These are phyloP conservation scores for Venturia effusa DNA, from an alignment of 2,329 filamentous ascomycete genomes.

Conservation along the genomic window DNA sequence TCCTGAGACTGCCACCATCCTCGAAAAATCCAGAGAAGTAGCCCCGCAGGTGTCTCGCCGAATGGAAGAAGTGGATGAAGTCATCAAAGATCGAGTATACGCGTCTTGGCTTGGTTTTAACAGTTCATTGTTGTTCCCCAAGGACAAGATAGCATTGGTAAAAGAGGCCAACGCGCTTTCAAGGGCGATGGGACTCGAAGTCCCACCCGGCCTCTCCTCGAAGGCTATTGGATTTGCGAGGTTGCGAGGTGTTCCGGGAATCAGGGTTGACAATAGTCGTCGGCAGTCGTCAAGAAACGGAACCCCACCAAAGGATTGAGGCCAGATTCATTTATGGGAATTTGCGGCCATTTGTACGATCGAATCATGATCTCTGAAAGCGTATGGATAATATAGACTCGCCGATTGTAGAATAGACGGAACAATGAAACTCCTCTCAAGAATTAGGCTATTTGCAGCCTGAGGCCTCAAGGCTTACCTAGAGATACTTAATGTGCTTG, in stretches of 20 bases:
- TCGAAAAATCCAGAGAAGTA: background rate
- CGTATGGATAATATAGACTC: no score
- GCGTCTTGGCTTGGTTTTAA: constrained; percentile 38
- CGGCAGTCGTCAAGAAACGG: background rate
- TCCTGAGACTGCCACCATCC: constrained; percentile 25
- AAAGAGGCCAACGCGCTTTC: constrained; percentile 34
- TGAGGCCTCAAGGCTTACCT: no score
- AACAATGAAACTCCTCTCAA: no score
- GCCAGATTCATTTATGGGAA: no score
- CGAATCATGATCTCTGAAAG: no score
- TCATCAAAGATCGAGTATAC: constrained; percentile 33
- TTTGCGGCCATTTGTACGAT: no score
- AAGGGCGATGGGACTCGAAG: constrained; percentile 31
- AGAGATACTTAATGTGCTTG: no score
- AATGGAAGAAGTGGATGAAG: constrained; percentile 28
- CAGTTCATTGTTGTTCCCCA: constrained; percentile 33
- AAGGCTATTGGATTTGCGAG: constrained; percentile 37
- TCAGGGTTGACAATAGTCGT: constrained; percentile 16
- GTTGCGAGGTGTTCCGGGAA: constrained; percentile 32
- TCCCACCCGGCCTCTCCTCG: constrained; percentile 35
- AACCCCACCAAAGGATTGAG: background rate
- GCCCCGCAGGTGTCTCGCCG: constrained; percentile 20
- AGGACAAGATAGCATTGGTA: constrained; percentile 29
- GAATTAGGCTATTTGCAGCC: no score
- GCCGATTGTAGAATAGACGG: no score